Conservation (phyloP, 306 rosid species). For the Acacia melanoxylon region DNA sequence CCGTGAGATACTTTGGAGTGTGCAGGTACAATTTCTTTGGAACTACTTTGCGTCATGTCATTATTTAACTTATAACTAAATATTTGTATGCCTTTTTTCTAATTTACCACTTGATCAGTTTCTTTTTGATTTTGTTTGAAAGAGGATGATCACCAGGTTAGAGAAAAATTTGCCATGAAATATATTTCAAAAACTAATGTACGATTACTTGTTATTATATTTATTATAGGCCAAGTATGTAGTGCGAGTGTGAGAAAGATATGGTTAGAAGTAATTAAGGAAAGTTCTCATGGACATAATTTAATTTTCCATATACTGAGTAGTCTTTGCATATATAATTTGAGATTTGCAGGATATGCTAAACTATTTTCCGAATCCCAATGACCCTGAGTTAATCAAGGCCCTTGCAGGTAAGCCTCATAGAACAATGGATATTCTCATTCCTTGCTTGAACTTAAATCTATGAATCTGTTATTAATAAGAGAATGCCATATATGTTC, state of each 20-base stretch:
- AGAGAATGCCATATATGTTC: not conserved
- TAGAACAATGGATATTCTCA: not conserved
- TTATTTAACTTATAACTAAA: not conserved
- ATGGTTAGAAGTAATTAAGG: not conserved
- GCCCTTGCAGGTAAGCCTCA: conserved; percentile 47
- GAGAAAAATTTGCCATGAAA: not conserved
- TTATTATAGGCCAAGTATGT: not conserved
- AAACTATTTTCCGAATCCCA: conserved; percentile 64
- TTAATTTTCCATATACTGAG: not conserved
- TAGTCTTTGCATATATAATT: not conserved
- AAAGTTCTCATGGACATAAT: not conserved
- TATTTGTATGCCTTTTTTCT: not conserved
- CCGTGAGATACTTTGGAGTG: conserved; percentile 40
- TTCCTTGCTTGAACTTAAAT: not conserved
- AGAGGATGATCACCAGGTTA: not conserved
- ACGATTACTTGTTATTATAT: not conserved
- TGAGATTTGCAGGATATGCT: conserved; percentile 51
- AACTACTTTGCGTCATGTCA: not conserved
- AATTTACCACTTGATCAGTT: not conserved
- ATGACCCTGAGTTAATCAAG: conserved; percentile 56
- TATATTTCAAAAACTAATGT: not conserved
- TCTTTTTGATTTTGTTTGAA: not conserved
- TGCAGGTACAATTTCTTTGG: conserved; percentile 58
- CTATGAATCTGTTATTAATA: not conserved
- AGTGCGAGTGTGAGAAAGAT: not conserved